Conservation (phyloP, 371 early-diverging fungal species). For the Rhizopus stolonifer region DNA sequence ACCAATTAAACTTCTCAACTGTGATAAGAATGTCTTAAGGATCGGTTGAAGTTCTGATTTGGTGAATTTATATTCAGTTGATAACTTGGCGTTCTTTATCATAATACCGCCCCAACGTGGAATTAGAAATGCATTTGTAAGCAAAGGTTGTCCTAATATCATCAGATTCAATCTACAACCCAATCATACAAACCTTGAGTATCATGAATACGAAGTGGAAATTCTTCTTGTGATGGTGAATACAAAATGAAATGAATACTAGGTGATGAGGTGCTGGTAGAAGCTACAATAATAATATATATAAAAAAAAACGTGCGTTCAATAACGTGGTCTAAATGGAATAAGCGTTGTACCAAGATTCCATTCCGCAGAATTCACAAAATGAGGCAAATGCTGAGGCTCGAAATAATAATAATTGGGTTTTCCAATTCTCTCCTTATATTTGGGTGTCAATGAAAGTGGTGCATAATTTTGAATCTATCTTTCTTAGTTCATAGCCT, state of each 20-base stretch:
- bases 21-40: conserved; percentile 76
- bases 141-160: conserved; percentile 37
- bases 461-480: conserved; percentile 75
- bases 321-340: too few species aligned
- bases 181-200: conserved; percentile 44
- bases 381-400: conserved; percentile 67
- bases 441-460: conserved; percentile 62
- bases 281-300: conserved; percentile 50
- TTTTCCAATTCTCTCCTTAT: conserved; percentile 31
- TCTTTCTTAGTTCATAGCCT: too few species aligned
- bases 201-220: conserved; percentile 70
- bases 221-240: conserved; percentile 65
- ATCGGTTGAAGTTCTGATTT: conserved; percentile 62
- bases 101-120: conserved; percentile 93
- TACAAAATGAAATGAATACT: conserved; percentile 88
- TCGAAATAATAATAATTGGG: conserved; percentile 51
- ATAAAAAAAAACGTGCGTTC: background rate
- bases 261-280: conserved; percentile 77
- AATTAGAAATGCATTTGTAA: conserved; percentile 81
- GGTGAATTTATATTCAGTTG: conserved; percentile 29
- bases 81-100: conserved; percentile 61
- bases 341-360: conserved; percentile 59
- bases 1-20: conserved; percentile 81
- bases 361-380: conserved; percentile 92
- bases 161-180: too few species aligned